Evolutionary conservation across 805 yeast species (phyloP).

Genomic region (Saturnispora hagleri): DNA sequence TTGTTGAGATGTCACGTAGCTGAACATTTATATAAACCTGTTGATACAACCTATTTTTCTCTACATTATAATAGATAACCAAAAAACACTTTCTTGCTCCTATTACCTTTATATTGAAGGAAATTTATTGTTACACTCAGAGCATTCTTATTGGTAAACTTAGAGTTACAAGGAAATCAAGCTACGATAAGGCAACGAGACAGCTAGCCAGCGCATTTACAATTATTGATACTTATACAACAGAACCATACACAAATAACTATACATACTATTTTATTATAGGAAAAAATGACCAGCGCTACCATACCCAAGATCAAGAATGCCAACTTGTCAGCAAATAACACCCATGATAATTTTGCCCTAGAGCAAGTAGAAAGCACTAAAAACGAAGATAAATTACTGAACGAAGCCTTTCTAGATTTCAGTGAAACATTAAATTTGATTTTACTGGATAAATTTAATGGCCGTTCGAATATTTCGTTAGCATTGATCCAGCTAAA

Average conservation of each 20-base stretch:
- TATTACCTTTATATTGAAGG: not conserved
- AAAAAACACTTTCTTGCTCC: not conserved
- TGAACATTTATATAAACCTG: not conserved
- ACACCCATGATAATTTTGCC: not conserved
- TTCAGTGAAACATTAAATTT: slow-evolving; percentile 2
- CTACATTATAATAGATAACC: not conserved
- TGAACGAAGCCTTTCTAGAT: not conserved
- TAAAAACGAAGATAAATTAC: not conserved
- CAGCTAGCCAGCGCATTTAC: not conserved
- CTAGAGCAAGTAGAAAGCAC: not conserved
- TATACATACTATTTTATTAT: not conserved
- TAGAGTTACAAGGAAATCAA: not conserved
- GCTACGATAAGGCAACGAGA: not conserved
- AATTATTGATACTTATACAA: not conserved
- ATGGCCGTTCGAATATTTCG: slow-evolving; percentile 4
- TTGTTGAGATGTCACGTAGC: not conserved
- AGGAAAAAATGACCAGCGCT: not conserved
- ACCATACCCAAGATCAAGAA: not conserved
- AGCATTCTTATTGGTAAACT: not conserved
- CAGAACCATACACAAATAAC: not conserved
- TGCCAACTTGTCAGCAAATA: not conserved
- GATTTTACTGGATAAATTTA: slow-evolving; percentile 3
- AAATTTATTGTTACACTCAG: not conserved
- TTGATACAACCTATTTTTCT: not conserved
- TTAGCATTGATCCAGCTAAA: slow-evolving; percentile 5